A percentile compares a stretch with the other conserved stretches of the same genome.
Evolutionary conservation across 192 early-diverging fungal species (phyloP).

Genomic region (Pecoramyces ruminantium): DNA sequence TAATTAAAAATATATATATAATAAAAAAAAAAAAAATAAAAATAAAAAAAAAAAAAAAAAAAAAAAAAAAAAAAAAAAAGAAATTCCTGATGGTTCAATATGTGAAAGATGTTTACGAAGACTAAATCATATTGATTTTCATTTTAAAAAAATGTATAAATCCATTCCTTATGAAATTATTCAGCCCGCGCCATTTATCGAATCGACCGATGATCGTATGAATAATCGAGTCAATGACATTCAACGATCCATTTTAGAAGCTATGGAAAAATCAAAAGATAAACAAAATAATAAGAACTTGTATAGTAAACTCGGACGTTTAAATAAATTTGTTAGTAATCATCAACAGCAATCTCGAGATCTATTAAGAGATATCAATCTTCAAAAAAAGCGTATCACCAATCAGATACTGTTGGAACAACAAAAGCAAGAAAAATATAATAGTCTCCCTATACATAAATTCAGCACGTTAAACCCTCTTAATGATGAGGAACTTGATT

Average conservation of each 20-base stretch:
- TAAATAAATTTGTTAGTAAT: not conserved
- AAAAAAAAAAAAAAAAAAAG: not conserved
- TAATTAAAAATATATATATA: too few relatives aligned
- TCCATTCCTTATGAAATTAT: not conserved
- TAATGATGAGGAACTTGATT: not conserved
- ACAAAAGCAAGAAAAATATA: not conserved
- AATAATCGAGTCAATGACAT: not conserved
- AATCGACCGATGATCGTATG: not conserved
- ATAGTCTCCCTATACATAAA: not conserved
- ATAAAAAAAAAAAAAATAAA: too few relatives aligned
- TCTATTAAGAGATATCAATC: not conserved
- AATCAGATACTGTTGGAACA: not conserved
- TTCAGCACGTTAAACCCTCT: not conserved
- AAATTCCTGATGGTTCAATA: not conserved
- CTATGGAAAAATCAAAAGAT: not conserved
- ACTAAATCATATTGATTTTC: not conserved
- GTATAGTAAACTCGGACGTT: not conserved
- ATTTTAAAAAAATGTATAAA: not conserved
- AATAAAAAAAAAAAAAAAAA: too few relatives aligned
- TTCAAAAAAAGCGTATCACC: not conserved
- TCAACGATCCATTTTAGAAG: not conserved
- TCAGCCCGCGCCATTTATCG: not conserved
- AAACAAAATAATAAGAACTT: not conserved
- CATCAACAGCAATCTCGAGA: not conserved
- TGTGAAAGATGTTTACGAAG: not conserved